Evolutionary conservation across 2,329 filamentous ascomycete species (phyloP).

Genomic region (Tolypocladium pustulatum): DNA sequence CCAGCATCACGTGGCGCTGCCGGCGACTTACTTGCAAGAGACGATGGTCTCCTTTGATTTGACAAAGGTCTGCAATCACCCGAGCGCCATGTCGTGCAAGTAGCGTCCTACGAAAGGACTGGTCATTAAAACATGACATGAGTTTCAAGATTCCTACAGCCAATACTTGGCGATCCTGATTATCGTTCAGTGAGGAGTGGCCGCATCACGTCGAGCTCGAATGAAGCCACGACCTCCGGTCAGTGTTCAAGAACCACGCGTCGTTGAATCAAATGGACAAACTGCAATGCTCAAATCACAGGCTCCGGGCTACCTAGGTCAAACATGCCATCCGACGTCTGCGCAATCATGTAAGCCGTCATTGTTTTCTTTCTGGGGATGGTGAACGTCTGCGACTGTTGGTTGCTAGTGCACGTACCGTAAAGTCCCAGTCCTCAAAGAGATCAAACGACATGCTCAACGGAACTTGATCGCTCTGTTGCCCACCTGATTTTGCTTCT

Average conservation of each 20-base stretch:
- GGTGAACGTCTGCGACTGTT: too few species aligned
- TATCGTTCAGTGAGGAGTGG: too few species aligned
- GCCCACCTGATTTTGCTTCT: conserved; percentile 8
- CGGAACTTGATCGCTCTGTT: not conserved
- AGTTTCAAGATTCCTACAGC: not conserved
- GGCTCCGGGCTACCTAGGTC: not conserved
- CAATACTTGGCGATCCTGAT: too few species aligned
- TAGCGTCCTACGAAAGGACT: not conserved
- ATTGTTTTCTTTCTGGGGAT: not conserved
- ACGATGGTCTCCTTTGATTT: not conserved
- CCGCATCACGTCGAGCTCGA: too few species aligned
- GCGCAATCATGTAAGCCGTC: not conserved
- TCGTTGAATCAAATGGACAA: too few species aligned
- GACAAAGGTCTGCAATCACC: not conserved
- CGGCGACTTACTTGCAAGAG: not conserved
- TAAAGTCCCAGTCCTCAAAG: conserved; percentile 12
- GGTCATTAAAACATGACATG: not conserved
- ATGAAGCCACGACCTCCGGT: too few species aligned
- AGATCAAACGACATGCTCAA: not conserved
- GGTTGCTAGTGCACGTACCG: conserved; percentile 9
- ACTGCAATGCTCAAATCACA: not conserved
- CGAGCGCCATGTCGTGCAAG: not conserved
- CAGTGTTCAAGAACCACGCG: too few species aligned
- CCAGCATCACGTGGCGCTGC: too few species aligned
- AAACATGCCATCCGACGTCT: not conserved